Evolutionary conservation across 2,329 filamentous ascomycete species (phyloP).

Genomic region (Sporothrix variecibatus): DNA sequence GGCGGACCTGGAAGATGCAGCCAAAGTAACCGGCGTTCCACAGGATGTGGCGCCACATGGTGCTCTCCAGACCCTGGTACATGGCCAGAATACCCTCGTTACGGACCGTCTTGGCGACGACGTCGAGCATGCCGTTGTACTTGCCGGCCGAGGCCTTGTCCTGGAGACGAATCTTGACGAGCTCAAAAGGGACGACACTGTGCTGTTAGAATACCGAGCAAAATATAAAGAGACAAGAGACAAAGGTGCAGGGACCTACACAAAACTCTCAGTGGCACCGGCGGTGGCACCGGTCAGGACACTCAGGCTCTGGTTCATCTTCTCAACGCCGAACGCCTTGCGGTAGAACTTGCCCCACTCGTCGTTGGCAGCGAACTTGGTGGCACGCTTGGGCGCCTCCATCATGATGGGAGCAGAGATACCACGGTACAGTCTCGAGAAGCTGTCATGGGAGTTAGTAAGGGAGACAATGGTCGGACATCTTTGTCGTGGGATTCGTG

Average conservation of each 20-base stretch:
- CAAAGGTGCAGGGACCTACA: slow-evolving; percentile 25
- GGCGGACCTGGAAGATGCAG: slow-evolving; percentile 95
- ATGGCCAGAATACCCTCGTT: slow-evolving; percentile 68
- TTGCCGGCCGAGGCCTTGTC: slow-evolving; percentile 91
- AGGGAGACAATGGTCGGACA: neutral
- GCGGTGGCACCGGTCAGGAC: slow-evolving; percentile 92
- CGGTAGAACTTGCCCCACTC: slow-evolving; percentile 97
- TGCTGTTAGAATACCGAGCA: neutral
- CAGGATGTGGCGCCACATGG: slow-evolving; percentile 82
- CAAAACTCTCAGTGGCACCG: slow-evolving; percentile 92
- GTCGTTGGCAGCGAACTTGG: slow-evolving; percentile 98
- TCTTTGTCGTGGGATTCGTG: no score
- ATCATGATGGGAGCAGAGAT: slow-evolving; percentile 96
- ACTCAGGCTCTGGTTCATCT: slow-evolving; percentile 91
- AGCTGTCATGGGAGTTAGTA: slow-evolving; percentile 49
- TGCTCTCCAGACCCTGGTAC: slow-evolving; percentile 96
- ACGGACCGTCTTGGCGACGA: slow-evolving; percentile 65
- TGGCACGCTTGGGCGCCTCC: slow-evolving; percentile 68
- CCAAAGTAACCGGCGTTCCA: slow-evolving; percentile 98
- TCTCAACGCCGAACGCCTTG: slow-evolving; percentile 75
- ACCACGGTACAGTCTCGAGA: slow-evolving; percentile 90
- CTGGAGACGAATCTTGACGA: slow-evolving; percentile 97
- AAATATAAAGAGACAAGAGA: no score
- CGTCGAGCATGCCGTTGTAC: slow-evolving; percentile 81
- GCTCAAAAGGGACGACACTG: slow-evolving; percentile 88